Base-by-base conservation (phyloP, 176 grass and related monocot species). In the Secale cereale region DNA sequence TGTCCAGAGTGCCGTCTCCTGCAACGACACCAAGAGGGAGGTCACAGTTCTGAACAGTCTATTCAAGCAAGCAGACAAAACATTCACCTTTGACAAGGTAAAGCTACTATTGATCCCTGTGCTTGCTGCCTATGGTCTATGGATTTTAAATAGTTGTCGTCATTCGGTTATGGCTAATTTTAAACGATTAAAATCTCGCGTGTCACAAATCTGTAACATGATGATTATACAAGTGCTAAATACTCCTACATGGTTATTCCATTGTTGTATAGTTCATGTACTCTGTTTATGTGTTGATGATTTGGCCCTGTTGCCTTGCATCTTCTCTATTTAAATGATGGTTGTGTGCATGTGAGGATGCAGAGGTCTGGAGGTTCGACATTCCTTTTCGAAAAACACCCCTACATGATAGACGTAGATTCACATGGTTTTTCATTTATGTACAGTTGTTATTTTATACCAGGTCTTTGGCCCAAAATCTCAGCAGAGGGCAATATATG, bases 71-170 rank as follows among this genome's bases (percentile, higher is more conserved):
- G 17, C 81, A 32, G 88, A 97, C 80, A 94, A 86, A 79, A 94
- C 86, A 17, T 97, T 91, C 85, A 84, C 86, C 69, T 97, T 97
- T 86, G 95, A 97, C 61, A 97, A 91, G 92, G 95, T 97, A 70
- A 81, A 32, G 9, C 39, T 3, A 74, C 23, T 65, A 70, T 9
- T 1, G 22, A 48, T 50, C 39, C 32, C 12, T 84, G 13, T 17
- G 22, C 29, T 33, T 77, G 60, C n/a, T 85, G 61, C 33, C 65
- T 73, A 14, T 67, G 45, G 2, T 15, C 15, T 19, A 17, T 10
- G 8, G 1, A 14, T 50, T 67, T 89, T 23, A 33, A 88, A 79
- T 66, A 56, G n/a, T 52, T 69, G 13, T n/a, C 4, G 3, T 22
- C 41, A 37, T 30, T 37, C 20, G 37, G 27, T 56, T 86, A 65